phyloP scores from a whole-genome alignment of 148 eudicot species.

The Rhododendron simsii region DNA sequence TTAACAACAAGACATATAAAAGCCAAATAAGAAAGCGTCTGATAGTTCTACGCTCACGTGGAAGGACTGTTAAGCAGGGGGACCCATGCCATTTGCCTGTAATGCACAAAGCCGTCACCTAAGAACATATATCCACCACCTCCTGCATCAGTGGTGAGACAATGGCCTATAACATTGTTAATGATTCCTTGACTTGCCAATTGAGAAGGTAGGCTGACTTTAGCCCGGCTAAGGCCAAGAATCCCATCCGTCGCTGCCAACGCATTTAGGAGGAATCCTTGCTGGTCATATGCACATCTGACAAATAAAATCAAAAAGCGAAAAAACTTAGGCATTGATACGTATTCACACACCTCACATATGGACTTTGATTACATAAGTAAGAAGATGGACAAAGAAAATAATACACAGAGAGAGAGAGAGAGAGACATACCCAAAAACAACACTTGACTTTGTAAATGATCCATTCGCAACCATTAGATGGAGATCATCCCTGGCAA shows the following conservation, averaged over 20 bases:
- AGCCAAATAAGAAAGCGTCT: neutral
- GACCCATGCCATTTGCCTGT: constrained; percentile 42
- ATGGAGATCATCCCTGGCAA: constrained; percentile 49
- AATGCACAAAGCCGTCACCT: constrained; percentile 49
- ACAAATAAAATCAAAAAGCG: neutral
- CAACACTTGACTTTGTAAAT: constrained; percentile 28
- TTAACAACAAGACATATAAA: neutral
- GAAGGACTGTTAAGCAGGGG: constrained; percentile 47
- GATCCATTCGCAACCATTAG: constrained; percentile 41
- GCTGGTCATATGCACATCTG: constrained; percentile 72
- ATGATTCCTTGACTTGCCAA: constrained; percentile 51
- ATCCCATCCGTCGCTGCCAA: constrained; percentile 56
- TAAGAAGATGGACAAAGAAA: neutral
- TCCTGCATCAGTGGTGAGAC: constrained; percentile 37
- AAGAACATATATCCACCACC: constrained; percentile 57
- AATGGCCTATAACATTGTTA: constrained; percentile 56
- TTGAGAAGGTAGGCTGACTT: constrained; percentile 61
- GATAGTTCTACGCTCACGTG: constrained; percentile 27
- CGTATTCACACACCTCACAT: constrained; percentile 9
- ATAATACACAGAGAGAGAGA: neutral
- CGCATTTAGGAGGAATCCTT: constrained; percentile 52
- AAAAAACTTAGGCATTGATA: constrained; percentile 5
- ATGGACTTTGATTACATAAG: neutral
- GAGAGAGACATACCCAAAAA: constrained; percentile 38
- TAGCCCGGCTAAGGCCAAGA: constrained; percentile 55